Evolutionary conservation across 345 rosid species (phyloP).

Genomic region (Kandelia obovata): DNA sequence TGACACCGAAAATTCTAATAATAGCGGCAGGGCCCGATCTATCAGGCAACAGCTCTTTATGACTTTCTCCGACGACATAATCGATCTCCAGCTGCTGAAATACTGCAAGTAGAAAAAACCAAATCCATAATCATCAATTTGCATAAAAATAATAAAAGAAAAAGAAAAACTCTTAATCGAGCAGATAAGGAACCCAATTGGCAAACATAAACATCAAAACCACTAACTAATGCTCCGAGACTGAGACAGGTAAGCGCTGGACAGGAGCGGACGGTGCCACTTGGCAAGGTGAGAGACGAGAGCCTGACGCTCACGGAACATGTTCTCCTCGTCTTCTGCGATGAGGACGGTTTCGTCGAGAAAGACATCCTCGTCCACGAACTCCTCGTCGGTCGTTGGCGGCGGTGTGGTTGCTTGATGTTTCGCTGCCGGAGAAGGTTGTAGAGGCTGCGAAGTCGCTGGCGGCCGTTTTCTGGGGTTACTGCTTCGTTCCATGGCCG

Average conservation of each 20-base stretch:
- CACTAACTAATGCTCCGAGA: slow-evolving; percentile 58
- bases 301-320: slow-evolving; percentile 70
- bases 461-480: slow-evolving; percentile 62
- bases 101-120: slow-evolving; percentile 30
- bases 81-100: slow-evolving; percentile 98
- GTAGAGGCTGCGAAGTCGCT: slow-evolving; percentile 35
- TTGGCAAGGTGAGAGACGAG: slow-evolving; percentile 53
- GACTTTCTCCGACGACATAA: slow-evolving; percentile 63
- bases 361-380: slow-evolving; percentile 80
- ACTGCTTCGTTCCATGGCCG: slow-evolving; percentile 43
- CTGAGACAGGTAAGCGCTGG: slow-evolving; percentile 47
- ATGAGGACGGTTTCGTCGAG: slow-evolving; percentile 68
- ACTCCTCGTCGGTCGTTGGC: slow-evolving; percentile 57
- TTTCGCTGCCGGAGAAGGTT: slow-evolving; percentile 43
- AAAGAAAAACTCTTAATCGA: slow-evolving; percentile 7
- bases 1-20: slow-evolving; percentile 82
- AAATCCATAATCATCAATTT: neutral
- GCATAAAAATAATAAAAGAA: neutral
- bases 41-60: slow-evolving; percentile 51
- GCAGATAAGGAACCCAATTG: neutral
- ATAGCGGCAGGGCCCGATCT: slow-evolving; percentile 80
- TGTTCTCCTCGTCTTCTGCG: slow-evolving; percentile 67
- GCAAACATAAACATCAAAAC: neutral
- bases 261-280: slow-evolving; percentile 80
- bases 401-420: slow-evolving; percentile 42